Conservation (phyloP, 139 green algal species). For the Auxenochlorella pyrenoidosa region DNA sequence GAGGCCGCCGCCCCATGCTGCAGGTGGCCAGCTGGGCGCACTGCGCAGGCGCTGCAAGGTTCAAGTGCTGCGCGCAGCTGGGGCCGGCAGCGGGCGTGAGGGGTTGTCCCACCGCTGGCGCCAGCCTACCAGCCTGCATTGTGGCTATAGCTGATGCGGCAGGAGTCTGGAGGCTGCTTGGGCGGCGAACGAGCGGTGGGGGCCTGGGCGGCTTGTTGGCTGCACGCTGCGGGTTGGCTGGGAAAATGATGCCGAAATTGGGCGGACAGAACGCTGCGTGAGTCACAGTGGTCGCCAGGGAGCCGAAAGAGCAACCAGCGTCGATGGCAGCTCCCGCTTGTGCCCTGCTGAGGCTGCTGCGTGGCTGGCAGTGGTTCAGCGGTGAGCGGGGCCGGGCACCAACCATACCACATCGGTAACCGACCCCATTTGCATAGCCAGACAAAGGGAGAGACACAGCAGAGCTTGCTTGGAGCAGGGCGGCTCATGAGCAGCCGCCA, state of each 20-base stretch:
- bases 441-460: neutral
- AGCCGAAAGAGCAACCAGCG: no score
- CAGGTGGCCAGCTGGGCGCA: conserved; percentile 4
- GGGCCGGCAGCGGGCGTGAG: neutral
- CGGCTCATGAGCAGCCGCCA: neutral
- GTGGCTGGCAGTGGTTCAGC: neutral
- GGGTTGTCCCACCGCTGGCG: neutral
- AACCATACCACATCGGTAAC: neutral
- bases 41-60: conserved; percentile 6
- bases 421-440: conserved; percentile 7
- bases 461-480: neutral
- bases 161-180: neutral
- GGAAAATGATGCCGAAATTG: no score
- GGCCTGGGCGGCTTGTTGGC: neutral
- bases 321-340: neutral
- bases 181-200: no score
- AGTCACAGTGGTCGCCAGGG: neutral
- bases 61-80: neutral
- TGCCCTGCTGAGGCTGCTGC: neutral
- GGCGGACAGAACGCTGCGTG: no score
- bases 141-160: neutral
- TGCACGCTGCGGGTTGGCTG: neutral
- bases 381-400: no score
- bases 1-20: neutral
- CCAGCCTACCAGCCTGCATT: neutral